Evolutionary conservation across 2,329 filamentous ascomycete species (phyloP).

Genomic region (Grosmannia clavigera): DNA sequence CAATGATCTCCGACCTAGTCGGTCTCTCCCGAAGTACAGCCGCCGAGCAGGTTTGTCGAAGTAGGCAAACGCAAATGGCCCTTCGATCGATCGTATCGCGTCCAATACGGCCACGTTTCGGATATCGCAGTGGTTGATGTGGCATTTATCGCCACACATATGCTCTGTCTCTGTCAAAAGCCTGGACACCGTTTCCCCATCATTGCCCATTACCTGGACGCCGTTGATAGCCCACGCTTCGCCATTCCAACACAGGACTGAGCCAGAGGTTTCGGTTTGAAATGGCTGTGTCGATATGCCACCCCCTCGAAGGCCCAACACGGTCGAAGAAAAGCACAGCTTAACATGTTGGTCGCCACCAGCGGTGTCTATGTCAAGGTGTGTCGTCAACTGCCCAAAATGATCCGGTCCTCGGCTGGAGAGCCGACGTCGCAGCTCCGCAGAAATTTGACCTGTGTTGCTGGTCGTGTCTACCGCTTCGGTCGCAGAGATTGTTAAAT

Average conservation of each 20-base stretch:
- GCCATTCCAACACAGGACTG: conserved; percentile 89
- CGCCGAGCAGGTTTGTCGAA: conserved; percentile 50
- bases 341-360: conserved; percentile 17
- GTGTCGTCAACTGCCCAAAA: conserved; percentile 26
- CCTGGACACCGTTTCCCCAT: conserved; percentile 58
- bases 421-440: conserved; percentile 31
- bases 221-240: conserved; percentile 74
- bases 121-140: background rate
- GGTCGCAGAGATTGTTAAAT: conserved; percentile 33
- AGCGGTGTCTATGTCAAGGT: conserved; percentile 14
- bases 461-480: conserved; percentile 14
- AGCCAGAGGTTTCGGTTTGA: conserved; percentile 39
- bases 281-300: conserved; percentile 64
- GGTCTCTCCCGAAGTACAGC: conserved; percentile 77
- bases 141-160: conserved; percentile 12
- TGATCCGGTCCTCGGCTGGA: conserved; percentile 49
- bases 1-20: conserved; percentile 75
- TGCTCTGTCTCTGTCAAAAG: conserved; percentile 36
- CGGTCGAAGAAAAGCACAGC: conserved; percentile 65
- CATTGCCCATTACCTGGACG: conserved; percentile 55
- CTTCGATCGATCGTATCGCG: conserved; percentile 51
- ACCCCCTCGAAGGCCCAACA: conserved; percentile 77
- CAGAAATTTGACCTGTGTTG: conserved; percentile 14
- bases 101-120: conserved; percentile 19
- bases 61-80: conserved; percentile 85